phyloP scores from a whole-genome alignment of 2,329 filamentous ascomycete genomes.

The Capronia americana region DNA sequence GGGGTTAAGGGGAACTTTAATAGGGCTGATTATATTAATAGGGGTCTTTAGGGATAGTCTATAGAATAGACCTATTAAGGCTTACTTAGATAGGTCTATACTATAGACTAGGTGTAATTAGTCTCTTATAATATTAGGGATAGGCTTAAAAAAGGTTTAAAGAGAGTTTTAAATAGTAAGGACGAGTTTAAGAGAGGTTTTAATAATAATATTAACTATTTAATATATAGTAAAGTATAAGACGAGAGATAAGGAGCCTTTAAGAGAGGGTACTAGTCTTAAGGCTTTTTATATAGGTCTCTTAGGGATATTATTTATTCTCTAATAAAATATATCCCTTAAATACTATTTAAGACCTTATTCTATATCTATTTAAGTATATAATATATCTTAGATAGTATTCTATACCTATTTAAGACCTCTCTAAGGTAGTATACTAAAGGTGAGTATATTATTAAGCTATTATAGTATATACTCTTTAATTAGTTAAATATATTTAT shows the following conservation, averaged over 20 bases:
- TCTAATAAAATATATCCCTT: background rate
- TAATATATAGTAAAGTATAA: slow-evolving; percentile 2
- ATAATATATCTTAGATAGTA: background rate
- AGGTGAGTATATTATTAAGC: too few species aligned
- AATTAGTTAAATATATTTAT: too few species aligned
- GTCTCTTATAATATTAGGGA: slow-evolving; percentile 3
- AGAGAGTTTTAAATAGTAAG: too few species aligned
- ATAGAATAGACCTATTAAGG: background rate
- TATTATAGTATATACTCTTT: too few species aligned
- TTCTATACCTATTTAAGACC: too few species aligned
- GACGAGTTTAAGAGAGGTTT: too few species aligned
- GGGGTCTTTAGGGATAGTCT: too few species aligned
- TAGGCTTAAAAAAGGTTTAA: too few species aligned
- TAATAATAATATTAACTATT: background rate
- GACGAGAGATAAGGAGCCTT: background rate
- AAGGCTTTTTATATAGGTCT: background rate
- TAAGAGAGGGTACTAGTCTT: background rate
- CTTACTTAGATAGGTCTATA: background rate
- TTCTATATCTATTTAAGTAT: background rate
- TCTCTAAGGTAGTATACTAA: too few species aligned
- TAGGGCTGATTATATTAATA: too few species aligned
- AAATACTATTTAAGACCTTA: background rate
- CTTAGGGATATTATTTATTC: background rate
- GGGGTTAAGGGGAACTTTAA: too few species aligned
- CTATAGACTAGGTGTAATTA: background rate